phyloP scores from a whole-genome alignment of 177 flowering plant species.

The Vitis hybrid region DNA sequence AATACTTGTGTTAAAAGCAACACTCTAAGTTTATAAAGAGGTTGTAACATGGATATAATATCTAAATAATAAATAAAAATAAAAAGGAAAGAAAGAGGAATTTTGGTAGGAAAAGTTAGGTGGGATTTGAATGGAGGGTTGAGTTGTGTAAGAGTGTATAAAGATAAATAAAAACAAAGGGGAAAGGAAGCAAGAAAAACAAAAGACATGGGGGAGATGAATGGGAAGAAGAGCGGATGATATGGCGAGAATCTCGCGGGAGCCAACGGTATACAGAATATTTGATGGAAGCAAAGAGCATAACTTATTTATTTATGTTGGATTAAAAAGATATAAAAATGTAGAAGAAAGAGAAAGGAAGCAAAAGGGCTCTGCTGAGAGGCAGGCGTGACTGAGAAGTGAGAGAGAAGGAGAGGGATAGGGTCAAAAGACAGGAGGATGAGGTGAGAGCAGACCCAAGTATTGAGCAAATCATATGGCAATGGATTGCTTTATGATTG shows the following conservation, averaged over 20 bases:
- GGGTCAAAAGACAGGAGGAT: not conserved
- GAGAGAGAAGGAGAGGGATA: not conserved
- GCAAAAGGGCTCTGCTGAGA: no score
- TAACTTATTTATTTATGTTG: no score
- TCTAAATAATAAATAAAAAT: no score
- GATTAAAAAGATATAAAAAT: no score
- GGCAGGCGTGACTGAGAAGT: no score
- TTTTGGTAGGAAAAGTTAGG: no score
- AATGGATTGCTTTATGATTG: slow-evolving; percentile 72
- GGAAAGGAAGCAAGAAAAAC: not conserved
- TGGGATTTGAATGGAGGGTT: no score
- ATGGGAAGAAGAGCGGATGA: slow-evolving; percentile 17
- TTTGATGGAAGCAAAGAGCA: slow-evolving; percentile 19
- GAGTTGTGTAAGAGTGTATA: no score
- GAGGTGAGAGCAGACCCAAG: slow-evolving; percentile 17
- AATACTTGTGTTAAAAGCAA: no score
- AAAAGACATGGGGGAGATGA: not conserved
- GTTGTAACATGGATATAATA: no score
- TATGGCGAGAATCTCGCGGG: slow-evolving; percentile 60
- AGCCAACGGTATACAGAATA: slow-evolving; percentile 19
- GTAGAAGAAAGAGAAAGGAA: not conserved
- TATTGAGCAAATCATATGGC: slow-evolving; percentile 45
- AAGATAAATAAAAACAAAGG: not conserved
- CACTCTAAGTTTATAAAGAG: no score
- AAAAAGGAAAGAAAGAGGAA: no score